phyloP scores from a whole-genome alignment of 73 alveolate species.

The Uronychia setigera region DNA sequence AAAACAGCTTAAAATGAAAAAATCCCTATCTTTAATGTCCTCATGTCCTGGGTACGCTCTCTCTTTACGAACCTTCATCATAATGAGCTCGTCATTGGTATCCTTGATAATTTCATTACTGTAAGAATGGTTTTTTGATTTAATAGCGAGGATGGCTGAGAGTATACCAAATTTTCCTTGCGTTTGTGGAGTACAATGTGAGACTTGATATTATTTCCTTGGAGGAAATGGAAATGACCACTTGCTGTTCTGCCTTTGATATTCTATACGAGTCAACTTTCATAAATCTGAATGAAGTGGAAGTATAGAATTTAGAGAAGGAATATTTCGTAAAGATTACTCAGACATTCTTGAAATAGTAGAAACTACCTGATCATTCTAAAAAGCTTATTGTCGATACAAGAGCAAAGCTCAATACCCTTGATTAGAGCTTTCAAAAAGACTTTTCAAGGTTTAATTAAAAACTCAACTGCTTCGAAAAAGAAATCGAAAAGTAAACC shows the following conservation, averaged over 20 bases:
- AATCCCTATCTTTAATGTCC: not conserved
- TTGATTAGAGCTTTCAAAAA: not conserved
- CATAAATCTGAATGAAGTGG: not conserved
- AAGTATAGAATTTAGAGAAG: not conserved
- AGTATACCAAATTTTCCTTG: not conserved
- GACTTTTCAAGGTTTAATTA: not conserved
- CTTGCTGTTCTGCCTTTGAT: not conserved
- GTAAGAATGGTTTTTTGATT: not conserved
- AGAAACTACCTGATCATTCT: not conserved
- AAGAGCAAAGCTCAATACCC: not conserved
- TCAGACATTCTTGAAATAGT: not conserved
- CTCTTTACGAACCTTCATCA: not conserved
- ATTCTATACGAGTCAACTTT: not conserved
- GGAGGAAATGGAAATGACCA: not conserved
- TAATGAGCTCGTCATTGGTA: not conserved
- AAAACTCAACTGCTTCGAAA: not conserved
- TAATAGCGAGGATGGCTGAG: not conserved
- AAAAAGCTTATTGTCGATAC: not conserved
- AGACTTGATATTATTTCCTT: too few species aligned
- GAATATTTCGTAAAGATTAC: not conserved
- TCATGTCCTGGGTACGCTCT: not conserved
- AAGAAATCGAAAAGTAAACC: not conserved
- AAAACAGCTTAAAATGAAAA: not conserved
- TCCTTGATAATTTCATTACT: not conserved
- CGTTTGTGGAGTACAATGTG: not conserved